Evolutionary conservation across 371 early-diverging fungal genomes (phyloP).

Genomic region (Mortierella sp.): DNA sequence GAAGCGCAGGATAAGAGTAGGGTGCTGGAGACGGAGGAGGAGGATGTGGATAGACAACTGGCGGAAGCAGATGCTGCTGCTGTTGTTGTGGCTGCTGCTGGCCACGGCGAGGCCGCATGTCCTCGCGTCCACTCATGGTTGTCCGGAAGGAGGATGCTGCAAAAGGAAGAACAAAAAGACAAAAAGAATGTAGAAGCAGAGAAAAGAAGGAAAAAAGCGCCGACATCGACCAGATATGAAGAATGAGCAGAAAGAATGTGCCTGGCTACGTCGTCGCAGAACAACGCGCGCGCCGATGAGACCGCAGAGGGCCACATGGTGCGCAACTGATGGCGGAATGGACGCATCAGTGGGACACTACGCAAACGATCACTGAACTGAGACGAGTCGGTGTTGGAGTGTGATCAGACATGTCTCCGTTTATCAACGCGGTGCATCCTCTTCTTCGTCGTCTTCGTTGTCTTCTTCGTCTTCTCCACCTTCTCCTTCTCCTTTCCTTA

Average conservation of each 20-base stretch:
- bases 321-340: too few species aligned
- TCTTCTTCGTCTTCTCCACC: too few species aligned
- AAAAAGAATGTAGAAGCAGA: background rate
- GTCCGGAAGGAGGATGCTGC: too few species aligned
- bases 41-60: background rate
- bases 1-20: background rate
- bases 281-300: too few species aligned
- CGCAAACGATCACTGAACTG: too few species aligned
- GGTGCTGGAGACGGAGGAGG: background rate
- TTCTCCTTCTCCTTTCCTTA: too few species aligned
- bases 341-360: too few species aligned
- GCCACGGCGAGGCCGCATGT: background rate
- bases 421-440: too few species aligned
- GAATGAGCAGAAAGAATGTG: background rate
- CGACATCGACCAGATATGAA: background rate
- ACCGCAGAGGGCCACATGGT: too few species aligned
- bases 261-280: background rate
- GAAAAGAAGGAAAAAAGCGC: background rate
- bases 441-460: too few species aligned
- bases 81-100: conserved; percentile 7
- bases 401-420: too few species aligned
- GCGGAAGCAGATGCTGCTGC: conserved; percentile 5
- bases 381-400: too few species aligned
- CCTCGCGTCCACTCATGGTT: background rate
- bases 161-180: background rate